phyloP scores from a whole-genome alignment of 345 rosid genomes.

The Aquilaria sinensis region DNA sequence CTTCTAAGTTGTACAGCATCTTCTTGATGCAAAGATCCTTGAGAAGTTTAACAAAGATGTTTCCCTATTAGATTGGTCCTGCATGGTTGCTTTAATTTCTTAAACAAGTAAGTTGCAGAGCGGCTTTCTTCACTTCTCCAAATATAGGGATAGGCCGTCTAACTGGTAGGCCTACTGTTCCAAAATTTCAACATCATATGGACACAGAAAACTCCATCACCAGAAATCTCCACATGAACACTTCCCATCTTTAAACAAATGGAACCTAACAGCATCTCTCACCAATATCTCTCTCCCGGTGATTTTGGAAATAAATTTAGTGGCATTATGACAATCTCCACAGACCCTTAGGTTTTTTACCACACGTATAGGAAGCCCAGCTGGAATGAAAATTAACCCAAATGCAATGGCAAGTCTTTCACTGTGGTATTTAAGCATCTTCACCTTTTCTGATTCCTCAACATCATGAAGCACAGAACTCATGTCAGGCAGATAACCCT shows the following conservation, averaged over 20 bases:
- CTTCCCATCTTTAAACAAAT: conserved; percentile 76
- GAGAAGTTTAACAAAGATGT: too few species aligned
- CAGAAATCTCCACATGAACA: conserved; percentile 98
- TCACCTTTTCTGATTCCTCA: conserved; percentile 57
- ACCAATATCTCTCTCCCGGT: conserved; percentile 86
- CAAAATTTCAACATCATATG: background rate
- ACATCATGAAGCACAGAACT: conserved; percentile 74
- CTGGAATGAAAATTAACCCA: conserved; percentile 69
- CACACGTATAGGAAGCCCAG: conserved; percentile 58
- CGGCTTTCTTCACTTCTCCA: too few species aligned
- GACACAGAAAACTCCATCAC: conserved; percentile 33
- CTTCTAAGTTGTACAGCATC: too few species aligned
- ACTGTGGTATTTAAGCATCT: conserved; percentile 88
- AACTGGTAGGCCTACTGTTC: too few species aligned
- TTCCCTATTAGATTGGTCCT: too few species aligned
- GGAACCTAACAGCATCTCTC: conserved; percentile 86
- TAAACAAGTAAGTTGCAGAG: too few species aligned
- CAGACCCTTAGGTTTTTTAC: conserved; percentile 88
- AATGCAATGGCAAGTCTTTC: conserved; percentile 94
- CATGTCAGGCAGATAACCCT: conserved; percentile 76
- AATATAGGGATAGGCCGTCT: too few species aligned
- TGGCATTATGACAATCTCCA: conserved; percentile 83
- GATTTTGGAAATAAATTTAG: conserved; percentile 80
- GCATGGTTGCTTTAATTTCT: too few species aligned
- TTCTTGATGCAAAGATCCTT: too few species aligned